Conservation (phyloP, 495 filamentous ascomycete genomes). For the Saxispiralis lemnorum region DNA sequence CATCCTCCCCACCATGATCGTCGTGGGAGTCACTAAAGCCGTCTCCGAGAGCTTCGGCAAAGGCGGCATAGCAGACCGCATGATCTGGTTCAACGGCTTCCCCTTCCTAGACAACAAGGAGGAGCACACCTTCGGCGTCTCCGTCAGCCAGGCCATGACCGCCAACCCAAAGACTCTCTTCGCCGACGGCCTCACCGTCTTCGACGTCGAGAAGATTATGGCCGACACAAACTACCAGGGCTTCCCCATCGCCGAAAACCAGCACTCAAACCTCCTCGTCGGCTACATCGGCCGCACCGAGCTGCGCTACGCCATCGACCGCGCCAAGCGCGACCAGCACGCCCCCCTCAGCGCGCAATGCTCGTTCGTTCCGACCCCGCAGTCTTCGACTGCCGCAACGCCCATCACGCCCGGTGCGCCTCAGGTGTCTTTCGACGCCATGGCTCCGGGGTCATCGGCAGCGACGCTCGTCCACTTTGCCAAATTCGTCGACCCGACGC, state of each 20-base stretch:
- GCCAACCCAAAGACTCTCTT: conserved; percentile 58
- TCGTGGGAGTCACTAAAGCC: conserved; percentile 91
- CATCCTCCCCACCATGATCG: conserved; percentile 95
- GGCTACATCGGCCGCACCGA: conserved; percentile 95
- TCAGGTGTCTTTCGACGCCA: conserved; percentile 46
- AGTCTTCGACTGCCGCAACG: conserved; percentile 25
- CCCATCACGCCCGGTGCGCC: conserved; percentile 25
- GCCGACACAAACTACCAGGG: conserved; percentile 77
- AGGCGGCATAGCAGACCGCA: conserved; percentile 90
- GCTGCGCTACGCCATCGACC: conserved; percentile 78
- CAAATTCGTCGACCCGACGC: conserved; percentile 76
- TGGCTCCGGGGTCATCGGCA: conserved; percentile 22
- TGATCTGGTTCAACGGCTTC: conserved; percentile 99
- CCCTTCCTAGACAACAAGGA: conserved; percentile 97
- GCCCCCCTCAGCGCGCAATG: conserved; percentile 53
- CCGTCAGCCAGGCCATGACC: conserved; percentile 87
- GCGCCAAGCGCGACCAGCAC: conserved; percentile 58
- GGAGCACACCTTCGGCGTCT: conserved; percentile 91
- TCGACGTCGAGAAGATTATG: conserved; percentile 56
- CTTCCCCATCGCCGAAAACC: conserved; percentile 78
- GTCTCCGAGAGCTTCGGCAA: conserved; percentile 83
- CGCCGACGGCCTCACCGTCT: conserved; percentile 53
- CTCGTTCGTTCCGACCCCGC: conserved; percentile 46
- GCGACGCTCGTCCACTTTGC: conserved; percentile 60
- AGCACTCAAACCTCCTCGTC: conserved; percentile 49